phyloP scores from a whole-genome alignment of 768 basidiomycete genomes.

The Podaxis sp. region DNA sequence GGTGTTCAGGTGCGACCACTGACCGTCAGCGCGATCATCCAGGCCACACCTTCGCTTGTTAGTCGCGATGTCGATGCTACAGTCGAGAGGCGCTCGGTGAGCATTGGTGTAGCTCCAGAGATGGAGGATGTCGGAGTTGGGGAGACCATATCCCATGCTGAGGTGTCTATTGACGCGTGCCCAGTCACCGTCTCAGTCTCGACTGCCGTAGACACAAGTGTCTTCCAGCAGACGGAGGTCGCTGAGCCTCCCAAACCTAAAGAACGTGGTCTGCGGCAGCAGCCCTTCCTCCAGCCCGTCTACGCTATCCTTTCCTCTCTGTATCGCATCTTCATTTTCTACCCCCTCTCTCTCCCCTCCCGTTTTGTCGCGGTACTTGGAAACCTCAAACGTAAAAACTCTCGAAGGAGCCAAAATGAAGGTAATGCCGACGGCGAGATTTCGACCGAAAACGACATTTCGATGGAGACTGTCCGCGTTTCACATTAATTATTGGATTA shows the following conservation, averaged over 20 bases:
- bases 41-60: slow-evolving; percentile 31
- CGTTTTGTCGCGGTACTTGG: slow-evolving; percentile 23
- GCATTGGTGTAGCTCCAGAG: slow-evolving; percentile 48
- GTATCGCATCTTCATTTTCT: slow-evolving; percentile 42
- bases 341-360: slow-evolving; percentile 48
- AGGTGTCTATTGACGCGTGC: slow-evolving; percentile 2
- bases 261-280: neutral
- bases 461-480: slow-evolving; percentile 42
- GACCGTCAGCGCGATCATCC: slow-evolving; percentile 28
- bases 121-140: slow-evolving; percentile 44
- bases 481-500: slow-evolving; percentile 39
- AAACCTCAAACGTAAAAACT: slow-evolving; percentile 7
- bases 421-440: neutral
- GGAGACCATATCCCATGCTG: slow-evolving; percentile 27
- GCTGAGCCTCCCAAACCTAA: slow-evolving; percentile 3
- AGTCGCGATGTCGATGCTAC: slow-evolving; percentile 30
- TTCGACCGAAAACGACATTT: slow-evolving; percentile 24
- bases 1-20: slow-evolving; percentile 27
- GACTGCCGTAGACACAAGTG: slow-evolving; percentile 39
- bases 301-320: slow-evolving; percentile 41
- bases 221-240: slow-evolving; percentile 12
- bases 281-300: slow-evolving; percentile 31
- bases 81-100: slow-evolving; percentile 24
- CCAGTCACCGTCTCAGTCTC: slow-evolving; percentile 36
- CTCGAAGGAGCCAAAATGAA: neutral